These are phyloP conservation scores for Skeletonema grethae DNA, from an alignment of 108 stramenopile genomes.

Conservation along the genomic window DNA sequence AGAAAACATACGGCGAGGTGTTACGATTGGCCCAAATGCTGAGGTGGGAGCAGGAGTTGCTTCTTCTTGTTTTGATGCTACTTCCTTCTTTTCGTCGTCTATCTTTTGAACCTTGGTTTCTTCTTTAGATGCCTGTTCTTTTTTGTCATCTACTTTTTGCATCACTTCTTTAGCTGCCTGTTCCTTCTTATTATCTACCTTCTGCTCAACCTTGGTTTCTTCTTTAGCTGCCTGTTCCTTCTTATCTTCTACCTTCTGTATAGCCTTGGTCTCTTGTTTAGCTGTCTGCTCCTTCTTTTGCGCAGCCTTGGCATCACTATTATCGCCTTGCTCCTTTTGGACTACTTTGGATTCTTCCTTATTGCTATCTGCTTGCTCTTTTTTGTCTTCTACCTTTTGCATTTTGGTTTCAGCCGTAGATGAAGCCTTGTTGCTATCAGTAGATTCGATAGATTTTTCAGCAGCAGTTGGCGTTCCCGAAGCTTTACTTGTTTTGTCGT, in stretches of 20 bases:
- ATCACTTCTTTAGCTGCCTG: not conserved
- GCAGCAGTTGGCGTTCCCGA: not conserved
- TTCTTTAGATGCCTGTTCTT: not conserved
- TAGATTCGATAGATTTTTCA: not conserved
- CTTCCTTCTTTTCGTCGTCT: not conserved
- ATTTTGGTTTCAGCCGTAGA: not conserved
- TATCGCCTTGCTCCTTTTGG: not conserved
- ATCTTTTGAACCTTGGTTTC: not conserved
- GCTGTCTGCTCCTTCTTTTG: not conserved
- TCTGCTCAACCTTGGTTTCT: not conserved
- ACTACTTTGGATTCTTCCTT: not conserved
- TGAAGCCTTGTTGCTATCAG: not conserved
- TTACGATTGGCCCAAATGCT: not conserved
- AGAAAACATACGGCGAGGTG: not conserved
- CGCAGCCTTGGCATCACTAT: not conserved
- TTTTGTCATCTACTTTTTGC: not conserved
- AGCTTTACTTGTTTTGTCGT: not conserved
- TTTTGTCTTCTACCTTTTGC: not conserved
- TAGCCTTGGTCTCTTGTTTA: not conserved
- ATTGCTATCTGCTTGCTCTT: not conserved
- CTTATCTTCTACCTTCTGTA: not conserved
- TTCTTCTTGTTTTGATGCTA: slow-evolving; percentile 5
- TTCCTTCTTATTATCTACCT: not conserved
- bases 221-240: not conserved
- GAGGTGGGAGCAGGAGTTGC: not conserved